Base-by-base conservation (phyloP, 2,329 filamentous ascomycete species). In the Neonectria ditissima region DNA sequence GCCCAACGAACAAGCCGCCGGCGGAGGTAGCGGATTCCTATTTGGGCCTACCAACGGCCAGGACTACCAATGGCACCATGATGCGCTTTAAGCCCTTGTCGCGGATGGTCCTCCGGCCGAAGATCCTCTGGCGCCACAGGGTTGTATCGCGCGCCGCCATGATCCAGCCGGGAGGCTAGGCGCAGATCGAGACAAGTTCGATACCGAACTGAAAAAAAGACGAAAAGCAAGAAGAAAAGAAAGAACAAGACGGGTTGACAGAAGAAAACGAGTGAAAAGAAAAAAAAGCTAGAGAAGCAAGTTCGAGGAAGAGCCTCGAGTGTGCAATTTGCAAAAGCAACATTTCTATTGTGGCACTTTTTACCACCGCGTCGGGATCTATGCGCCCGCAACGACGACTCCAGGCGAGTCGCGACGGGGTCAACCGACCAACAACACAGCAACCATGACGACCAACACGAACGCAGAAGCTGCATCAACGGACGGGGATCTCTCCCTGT, bases 1-100 rank as follows among this genome's bases (percentile, higher is more conserved):
- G 59, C 37, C 34, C 52, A 32, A 32, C 30, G 34, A 26, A 16
- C 55, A 55, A 28, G 63, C 54, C 44, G 55, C 14, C 9, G 56
- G 52, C 63, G 71, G 65, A 69, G 66, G 60, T 55, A 65, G 63
- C 58, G 63, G 69, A 34, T 65, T 65, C 60, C 65, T 71, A 55
- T 55, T 73, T 50, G 69, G 59, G 47, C 64, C 68, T 43, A 37
- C 55, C 54, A 55, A 60, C 37, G 64, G 55, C 41, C 43, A 61
- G 41, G 53, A 59, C 57, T 70, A 69, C 57, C 61, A 62, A 53
- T 73, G 70, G 70, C 59, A 56, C 59, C 48, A 63, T 41, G 57
- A 69, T 53, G 59, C 59, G 59, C 59, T 69, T 55, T 72, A 62
- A 66, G 37, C 39, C 50, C 59, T 50, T 18, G 50, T 55, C 32